Evolutionary conservation across 306 rosid species (phyloP), one percentile per base, ranked within the genome.

Genomic region (Begonia fuchsioides): DNA sequence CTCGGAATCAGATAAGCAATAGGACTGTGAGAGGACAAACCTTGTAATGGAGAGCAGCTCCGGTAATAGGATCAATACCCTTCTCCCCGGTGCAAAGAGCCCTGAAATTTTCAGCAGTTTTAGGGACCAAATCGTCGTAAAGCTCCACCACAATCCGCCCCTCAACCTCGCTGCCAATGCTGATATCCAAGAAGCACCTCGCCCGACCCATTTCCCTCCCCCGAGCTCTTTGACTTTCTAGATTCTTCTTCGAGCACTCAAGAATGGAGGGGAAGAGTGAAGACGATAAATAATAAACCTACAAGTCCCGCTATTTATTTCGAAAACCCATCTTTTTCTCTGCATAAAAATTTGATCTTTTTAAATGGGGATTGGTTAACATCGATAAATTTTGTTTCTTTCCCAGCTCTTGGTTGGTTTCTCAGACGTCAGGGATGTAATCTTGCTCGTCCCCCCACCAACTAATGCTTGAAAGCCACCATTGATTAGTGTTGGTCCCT

Each of bases 101-200:
- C n/a, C 86, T 50, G 71, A 84, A 84, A 66, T 84, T 84, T 60
- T 77, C 77, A 5, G 92, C 86, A 12, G 94, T 84, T 66, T 68
- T 84, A 57, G 94, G 94, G 1, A 77, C 94, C 15, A 77, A 59
- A 32, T 84, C 77, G 43, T 47, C 53, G 72, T 57, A 80, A 44
- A 84, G 83, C 44, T 84, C 94, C 1, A 84, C 46, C 8, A 84
- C 72, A 17, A 84, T 65, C 19, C 94, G 69, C 0, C 94, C 94
- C 43, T 80, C 90, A 2, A 75, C 48, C 50, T 80, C 94, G 1
- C 80, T 90, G 10, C 70, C 92, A 3, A 84, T 72, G 64, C 63
- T 58, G 5, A 80, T 17, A 58, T 84, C 94, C 12, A 84, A 39
- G 65, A 54, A 84, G 52, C 82, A 77, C 47, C 73, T 68, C 13